Evolutionary conservation across 495 filamentous ascomycete genomes (phyloP).

Genomic region (Xylaria grammica): DNA sequence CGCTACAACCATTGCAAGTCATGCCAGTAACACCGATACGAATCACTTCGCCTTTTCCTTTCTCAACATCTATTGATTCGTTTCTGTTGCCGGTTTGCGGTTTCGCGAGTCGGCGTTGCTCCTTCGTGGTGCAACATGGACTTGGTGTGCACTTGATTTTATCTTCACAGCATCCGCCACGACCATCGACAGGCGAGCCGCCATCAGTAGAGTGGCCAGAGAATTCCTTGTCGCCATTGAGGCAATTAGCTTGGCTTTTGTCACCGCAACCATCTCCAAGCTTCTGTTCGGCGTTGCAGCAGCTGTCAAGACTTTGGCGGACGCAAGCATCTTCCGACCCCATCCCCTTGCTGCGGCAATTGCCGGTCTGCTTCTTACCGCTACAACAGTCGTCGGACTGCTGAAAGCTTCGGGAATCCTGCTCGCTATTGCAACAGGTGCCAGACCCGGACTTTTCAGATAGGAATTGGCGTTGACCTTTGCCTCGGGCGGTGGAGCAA

Average conservation of each 20-base stretch:
- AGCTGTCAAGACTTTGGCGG: not conserved
- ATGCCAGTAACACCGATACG: constrained; percentile 20
- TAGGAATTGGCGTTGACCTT: not conserved
- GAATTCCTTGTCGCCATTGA: not conserved
- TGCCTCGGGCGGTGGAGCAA: not conserved
- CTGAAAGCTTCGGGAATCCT: not conserved
- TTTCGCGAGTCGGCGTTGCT: not conserved
- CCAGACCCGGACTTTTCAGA: not conserved
- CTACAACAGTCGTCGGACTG: constrained; percentile 1
- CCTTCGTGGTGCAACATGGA: not conserved
- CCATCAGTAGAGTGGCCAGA: not conserved
- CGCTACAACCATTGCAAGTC: constrained; percentile 24
- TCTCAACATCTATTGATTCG: not conserved
- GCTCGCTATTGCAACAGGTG: not conserved
- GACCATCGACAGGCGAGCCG: not conserved
- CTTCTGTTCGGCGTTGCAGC: not conserved
- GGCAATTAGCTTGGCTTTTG: not conserved
- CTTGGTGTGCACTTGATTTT: not conserved
- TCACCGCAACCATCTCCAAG: not conserved
- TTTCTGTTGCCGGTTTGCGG: not conserved
- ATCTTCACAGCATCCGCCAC: not conserved
- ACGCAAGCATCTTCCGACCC: not conserved
- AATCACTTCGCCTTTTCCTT: not conserved
- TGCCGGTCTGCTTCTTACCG: not conserved
- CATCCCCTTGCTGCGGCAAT: not conserved